Evolutionary conservation across 2,329 filamentous ascomycete species (phyloP).

Genomic region (Aurifilum marmelostoma): DNA sequence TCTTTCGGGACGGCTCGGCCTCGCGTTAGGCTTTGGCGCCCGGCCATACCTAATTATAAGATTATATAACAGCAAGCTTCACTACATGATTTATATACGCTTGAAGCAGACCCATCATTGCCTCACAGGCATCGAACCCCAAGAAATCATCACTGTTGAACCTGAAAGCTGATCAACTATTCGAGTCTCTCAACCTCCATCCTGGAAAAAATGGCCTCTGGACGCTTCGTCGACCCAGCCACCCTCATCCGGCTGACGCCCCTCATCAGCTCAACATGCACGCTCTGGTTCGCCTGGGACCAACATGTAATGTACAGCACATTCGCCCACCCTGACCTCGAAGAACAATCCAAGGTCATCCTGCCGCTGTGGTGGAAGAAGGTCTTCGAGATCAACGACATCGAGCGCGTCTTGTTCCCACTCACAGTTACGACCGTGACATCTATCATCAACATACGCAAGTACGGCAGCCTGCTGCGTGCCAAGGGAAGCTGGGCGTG

Average conservation of each 20-base stretch:
- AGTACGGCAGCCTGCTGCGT: constrained; percentile 15
- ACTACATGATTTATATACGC: not conserved
- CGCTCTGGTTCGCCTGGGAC: constrained; percentile 36
- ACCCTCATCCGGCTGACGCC: constrained; percentile 36
- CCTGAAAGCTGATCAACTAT: not conserved
- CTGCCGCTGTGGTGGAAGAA: constrained; percentile 36
- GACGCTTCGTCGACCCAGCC: constrained; percentile 30
- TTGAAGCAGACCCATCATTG: too few relatives aligned
- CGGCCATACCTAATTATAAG: too few relatives aligned
- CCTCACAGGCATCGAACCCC: too few relatives aligned
- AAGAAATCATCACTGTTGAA: not conserved
- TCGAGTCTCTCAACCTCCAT: too few relatives aligned
- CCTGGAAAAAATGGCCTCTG: constrained; percentile 31
- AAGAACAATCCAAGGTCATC: constrained; percentile 26
- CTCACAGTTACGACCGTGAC: constrained; percentile 36
- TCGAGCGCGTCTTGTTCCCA: constrained; percentile 33
- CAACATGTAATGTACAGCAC: constrained; percentile 30
- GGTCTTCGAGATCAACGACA: constrained; percentile 32
- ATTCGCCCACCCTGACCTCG: constrained; percentile 23
- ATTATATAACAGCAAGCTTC: too few relatives aligned
- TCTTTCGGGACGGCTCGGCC: not conserved
- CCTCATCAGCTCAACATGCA: constrained; percentile 37
- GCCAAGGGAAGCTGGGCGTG: constrained; percentile 32
- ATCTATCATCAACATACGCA: constrained; percentile 36
- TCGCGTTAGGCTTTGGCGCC: not conserved